Percentiles rank a stretch among this genome's conserved stretches.
These are phyloP conservation scores for Corrigiola litoralis DNA, from an alignment of 179 eudicot genomes.

Conservation along the genomic window DNA sequence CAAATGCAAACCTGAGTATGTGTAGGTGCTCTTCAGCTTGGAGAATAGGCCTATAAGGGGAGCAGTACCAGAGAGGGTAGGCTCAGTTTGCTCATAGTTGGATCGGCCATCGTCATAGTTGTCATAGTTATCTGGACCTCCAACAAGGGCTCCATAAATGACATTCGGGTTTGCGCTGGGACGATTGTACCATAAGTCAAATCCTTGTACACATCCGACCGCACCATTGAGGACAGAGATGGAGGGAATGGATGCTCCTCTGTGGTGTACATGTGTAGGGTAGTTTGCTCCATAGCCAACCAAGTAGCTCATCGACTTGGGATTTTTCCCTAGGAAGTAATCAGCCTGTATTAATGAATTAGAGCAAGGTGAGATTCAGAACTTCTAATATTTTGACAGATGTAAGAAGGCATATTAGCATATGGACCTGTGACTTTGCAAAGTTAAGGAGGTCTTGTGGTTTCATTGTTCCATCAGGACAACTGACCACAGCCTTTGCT, in stretches of 20 bases:
- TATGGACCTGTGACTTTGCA: slow-evolving; percentile 66
- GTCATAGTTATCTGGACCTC: slow-evolving; percentile 68
- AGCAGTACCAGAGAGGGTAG: slow-evolving; percentile 69
- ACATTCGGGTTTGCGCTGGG: slow-evolving; percentile 56
- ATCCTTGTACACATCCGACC: slow-evolving; percentile 75
- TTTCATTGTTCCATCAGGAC: slow-evolving; percentile 40
- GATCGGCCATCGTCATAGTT: slow-evolving; percentile 54
- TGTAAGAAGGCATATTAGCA: background rate
- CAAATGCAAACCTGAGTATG: slow-evolving; percentile 9
- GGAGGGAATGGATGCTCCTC: slow-evolving; percentile 78
- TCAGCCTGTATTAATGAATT: slow-evolving; percentile 24
- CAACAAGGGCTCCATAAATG: slow-evolving; percentile 75
- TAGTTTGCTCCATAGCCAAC: slow-evolving; percentile 71
- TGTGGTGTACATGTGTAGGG: slow-evolving; percentile 77
- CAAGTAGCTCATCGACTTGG: slow-evolving; percentile 73
- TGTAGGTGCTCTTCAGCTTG: slow-evolving; percentile 34
- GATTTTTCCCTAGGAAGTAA: slow-evolving; percentile 84
- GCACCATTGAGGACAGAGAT: slow-evolving; percentile 30
- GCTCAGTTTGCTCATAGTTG: slow-evolving; percentile 81
- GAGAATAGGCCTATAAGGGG: slow-evolving; percentile 84
- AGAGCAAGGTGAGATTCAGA: background rate
- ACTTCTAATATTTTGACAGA: background rate
- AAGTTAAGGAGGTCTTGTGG: slow-evolving; percentile 67
- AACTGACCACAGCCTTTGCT: slow-evolving; percentile 24
- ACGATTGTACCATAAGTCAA: slow-evolving; percentile 67